Conservation (phyloP, 2,329 filamentous ascomycete species). For the Aspergillus sp. region DNA sequence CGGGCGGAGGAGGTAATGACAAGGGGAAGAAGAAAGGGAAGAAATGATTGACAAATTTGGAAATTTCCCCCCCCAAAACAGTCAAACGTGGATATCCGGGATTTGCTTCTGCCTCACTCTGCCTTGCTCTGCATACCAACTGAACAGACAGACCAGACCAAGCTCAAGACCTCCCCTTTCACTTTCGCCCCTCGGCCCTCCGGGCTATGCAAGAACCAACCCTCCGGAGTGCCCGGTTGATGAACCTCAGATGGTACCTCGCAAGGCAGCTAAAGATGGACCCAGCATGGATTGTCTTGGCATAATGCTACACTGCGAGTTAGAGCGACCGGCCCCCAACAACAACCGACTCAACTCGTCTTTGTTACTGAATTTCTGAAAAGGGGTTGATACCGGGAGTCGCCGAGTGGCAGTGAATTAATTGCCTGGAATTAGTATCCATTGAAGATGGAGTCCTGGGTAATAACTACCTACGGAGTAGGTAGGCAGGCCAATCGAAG, state of each 20-base stretch:
- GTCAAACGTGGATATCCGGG: too few species aligned
- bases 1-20: slow-evolving; percentile 39
- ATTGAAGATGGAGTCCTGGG: too few species aligned
- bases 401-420: not conserved
- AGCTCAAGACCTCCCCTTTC: not conserved
- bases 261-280: not conserved
- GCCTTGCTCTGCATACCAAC: not conserved
- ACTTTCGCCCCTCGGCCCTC: not conserved
- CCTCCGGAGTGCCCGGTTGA: not conserved
- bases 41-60: slow-evolving; percentile 26
- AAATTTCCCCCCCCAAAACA: not conserved
- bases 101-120: not conserved
- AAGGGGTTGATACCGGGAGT: not conserved
- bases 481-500: not conserved
- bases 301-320: not conserved
- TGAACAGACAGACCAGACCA: not conserved
- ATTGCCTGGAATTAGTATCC: not conserved
- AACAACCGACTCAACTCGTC: not conserved
- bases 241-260: not conserved
- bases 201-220: not conserved
- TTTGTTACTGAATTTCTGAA: not conserved
- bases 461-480: too few species aligned
- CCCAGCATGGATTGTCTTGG: not conserved
- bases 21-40: slow-evolving; percentile 57
- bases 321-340: not conserved